Evolutionary conservation across 2,329 filamentous ascomycete genomes (phyloP), one percentile per base, ranked within the genome.

Genomic region (Cyphellophora attinorum): DNA sequence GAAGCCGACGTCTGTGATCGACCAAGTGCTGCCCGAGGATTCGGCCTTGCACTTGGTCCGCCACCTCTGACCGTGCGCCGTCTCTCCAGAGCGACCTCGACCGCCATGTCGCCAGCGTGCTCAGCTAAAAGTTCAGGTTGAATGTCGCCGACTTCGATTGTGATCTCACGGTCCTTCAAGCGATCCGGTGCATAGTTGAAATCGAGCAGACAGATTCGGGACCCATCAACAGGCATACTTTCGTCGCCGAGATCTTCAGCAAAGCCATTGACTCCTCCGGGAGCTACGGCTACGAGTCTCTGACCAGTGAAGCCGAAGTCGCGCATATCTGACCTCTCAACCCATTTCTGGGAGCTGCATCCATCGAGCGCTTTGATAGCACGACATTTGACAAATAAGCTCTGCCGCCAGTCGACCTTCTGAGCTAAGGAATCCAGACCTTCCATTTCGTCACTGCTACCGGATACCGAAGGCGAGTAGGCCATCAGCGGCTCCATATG

Each of bases 41-140:
- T 38, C 8, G 35, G 38, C 32, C 46, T 33, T n/a, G n/a, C n/a
- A n/a, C n/a, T n/a, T 27, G 5, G 13, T 29, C 33, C 34, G 18
- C 37, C 36, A 12, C 45, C 40, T 19, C 46, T 37, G 6, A 51
- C 45, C 6, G 83, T 88, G 44, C 83, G 70, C 43, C 81, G 70
- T 46, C 83, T 72, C 33, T 85, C 81, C 47, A 89, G 76, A 43
- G 83, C 84, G 13, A 91, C 82, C 54, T 88, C 83, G 1, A 78
- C 75, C 37, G 80, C 83, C 38, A 89, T 65, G 47, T 85, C 82
- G 14, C 80, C 74, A 43, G 73, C 71, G 49, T 84, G 80, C 52
- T 89, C 84, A 47, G 79, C 74, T 12, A 91, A 60, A 0, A 76
- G 61, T 52, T 85, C 81, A 1, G 82, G 75, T 31, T 78, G 67